Evolutionary conservation across 129 eudicot species (phyloP).

Genomic region (Escallonia rubra): DNA sequence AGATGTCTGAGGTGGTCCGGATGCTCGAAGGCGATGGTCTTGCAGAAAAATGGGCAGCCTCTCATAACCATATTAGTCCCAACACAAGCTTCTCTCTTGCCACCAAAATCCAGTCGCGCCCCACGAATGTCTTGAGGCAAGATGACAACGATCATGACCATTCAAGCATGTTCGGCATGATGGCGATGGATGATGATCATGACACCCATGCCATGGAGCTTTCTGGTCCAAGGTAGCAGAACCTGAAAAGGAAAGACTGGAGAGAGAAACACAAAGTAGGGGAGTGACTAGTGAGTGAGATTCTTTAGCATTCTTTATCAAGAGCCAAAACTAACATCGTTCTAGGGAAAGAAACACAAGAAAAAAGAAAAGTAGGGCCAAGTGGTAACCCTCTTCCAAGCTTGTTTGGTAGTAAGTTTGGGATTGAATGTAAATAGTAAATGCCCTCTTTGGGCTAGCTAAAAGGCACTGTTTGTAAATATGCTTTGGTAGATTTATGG

Average conservation of each 20-base stretch:
- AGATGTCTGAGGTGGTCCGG: slow-evolving; percentile 88
- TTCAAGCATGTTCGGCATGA: slow-evolving; percentile 74
- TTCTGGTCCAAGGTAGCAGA: slow-evolving; percentile 85
- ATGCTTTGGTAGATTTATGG: slow-evolving; percentile 15
- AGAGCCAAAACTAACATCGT: background rate
- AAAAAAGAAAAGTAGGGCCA: background rate
- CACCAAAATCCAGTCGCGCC: slow-evolving; percentile 16
- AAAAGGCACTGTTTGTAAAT: slow-evolving; percentile 15
- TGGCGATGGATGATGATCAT: slow-evolving; percentile 67
- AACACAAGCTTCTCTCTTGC: slow-evolving; percentile 19
- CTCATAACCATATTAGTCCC: slow-evolving; percentile 47
- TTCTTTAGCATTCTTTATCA: background rate
- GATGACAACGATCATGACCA: slow-evolving; percentile 64
- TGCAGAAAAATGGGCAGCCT: slow-evolving; percentile 92
- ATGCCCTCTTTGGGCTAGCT: no score
- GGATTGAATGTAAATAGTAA: slow-evolving; percentile 19
- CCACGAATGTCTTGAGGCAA: slow-evolving; percentile 11
- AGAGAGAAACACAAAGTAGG: background rate
- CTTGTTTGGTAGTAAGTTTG: slow-evolving; percentile 3
- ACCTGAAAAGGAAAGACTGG: slow-evolving; percentile 6
- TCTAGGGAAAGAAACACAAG: background rate
- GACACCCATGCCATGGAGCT: slow-evolving; percentile 89
- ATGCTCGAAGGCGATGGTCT: slow-evolving; percentile 96
- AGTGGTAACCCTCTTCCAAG: background rate
- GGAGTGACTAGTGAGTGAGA: background rate